A percentile compares a stretch with the other conserved stretches of the same genome.
These are phyloP conservation scores for Myxozyma neglecta DNA, from an alignment of 805 yeast species.

Conservation along the genomic window DNA sequence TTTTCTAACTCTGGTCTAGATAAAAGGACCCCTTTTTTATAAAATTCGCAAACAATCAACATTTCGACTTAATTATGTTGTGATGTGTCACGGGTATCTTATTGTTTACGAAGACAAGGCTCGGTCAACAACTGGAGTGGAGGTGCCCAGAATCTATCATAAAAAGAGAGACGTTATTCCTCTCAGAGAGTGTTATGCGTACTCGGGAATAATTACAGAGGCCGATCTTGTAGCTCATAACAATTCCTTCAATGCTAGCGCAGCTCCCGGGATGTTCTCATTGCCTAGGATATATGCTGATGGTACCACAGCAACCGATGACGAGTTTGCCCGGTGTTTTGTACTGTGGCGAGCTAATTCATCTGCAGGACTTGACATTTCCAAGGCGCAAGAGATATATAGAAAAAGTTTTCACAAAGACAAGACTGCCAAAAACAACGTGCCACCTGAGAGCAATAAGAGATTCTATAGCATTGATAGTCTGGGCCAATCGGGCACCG, in stretches of 20 bases:
- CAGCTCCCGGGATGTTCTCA: conserved; percentile 40
- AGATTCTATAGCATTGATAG: conserved; percentile 46
- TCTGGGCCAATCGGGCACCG: conserved; percentile 65
- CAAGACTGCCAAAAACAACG: not conserved
- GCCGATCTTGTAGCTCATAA: conserved; percentile 51
- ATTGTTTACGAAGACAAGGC: conserved; percentile 55
- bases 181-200: conserved; percentile 66
- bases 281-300: conserved; percentile 74
- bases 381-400: conserved; percentile 10
- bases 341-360: conserved; percentile 61
- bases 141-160: conserved; percentile 52
- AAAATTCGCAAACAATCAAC: conserved; percentile 68
- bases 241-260: conserved; percentile 18
- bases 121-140: conserved; percentile 50
- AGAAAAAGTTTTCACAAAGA: conserved; percentile 15
- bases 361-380: not conserved
- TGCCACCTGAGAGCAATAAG: conserved; percentile 2
- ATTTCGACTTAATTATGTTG: conserved; percentile 60
- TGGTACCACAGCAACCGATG: conserved; percentile 83
- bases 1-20: conserved; percentile 1
- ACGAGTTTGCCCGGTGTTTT: conserved; percentile 71
- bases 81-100: conserved; percentile 70
- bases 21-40: conserved; percentile 66
- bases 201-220: conserved; percentile 65
- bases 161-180: conserved; percentile 60